phyloP scores from a whole-genome alignment of 805 yeast genomes.

The Candida manassasensis region DNA sequence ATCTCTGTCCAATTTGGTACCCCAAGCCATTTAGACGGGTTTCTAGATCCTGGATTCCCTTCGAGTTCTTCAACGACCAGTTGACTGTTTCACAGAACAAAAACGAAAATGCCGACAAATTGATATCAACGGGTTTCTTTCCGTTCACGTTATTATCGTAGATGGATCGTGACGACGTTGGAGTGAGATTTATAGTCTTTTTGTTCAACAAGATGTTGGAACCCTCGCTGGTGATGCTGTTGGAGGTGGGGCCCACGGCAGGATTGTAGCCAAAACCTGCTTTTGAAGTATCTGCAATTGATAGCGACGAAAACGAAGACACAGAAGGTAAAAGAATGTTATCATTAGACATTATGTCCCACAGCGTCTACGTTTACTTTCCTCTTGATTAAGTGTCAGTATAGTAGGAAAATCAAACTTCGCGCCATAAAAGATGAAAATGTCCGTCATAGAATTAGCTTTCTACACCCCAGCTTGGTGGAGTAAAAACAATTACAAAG shows the following conservation, averaged over 20 bases:
- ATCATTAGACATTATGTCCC: constrained; percentile 16
- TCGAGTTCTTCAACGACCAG: constrained; percentile 56
- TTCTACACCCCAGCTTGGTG: no score
- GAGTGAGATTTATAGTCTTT: constrained; percentile 25
- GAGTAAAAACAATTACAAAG: no score
- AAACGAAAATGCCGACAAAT: constrained; percentile 61
- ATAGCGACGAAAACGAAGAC: constrained; percentile 23
- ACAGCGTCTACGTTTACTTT: no score
- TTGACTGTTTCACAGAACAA: constrained; percentile 68
- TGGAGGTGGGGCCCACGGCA: constrained; percentile 37
- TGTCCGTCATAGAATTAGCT: no score
- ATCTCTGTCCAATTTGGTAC: constrained; percentile 69
- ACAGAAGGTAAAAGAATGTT: constrained; percentile 29
- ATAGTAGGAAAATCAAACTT: no score
- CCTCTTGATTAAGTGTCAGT: no score
- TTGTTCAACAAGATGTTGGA: constrained; percentile 32
- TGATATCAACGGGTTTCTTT: constrained; percentile 63
- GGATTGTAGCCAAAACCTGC: constrained; percentile 43
- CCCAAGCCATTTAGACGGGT: constrained; percentile 65
- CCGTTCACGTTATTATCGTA: constrained; percentile 64
- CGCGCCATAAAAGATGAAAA: no score
- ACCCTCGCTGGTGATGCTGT: constrained; percentile 33
- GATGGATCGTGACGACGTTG: constrained; percentile 40
- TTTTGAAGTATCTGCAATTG: constrained; percentile 23
- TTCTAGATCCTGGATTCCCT: constrained; percentile 60